Base-by-base conservation (phyloP, 1,284 basidiomycete species). In the Pisolithus thermaeus region DNA sequence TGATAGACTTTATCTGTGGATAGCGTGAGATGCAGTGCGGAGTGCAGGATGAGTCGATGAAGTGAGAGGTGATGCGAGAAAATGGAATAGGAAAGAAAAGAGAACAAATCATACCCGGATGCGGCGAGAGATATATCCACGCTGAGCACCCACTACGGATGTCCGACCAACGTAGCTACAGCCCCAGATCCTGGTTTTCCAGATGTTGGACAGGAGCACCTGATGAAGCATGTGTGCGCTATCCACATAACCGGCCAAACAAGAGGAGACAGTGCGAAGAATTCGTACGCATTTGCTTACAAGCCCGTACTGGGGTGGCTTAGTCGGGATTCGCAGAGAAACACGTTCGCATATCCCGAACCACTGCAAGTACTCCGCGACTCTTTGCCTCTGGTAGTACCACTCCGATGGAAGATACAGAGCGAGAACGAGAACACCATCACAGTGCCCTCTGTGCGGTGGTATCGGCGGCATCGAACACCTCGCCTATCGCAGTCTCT, bases 91-190 rank as follows among this genome's bases (percentile, higher is more conserved):
- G 20, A 39, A 23, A 37, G 20, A 25, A 9, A 25, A 45, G 90
- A 91, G 18, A 20, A 20, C 18, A 20, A 20, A 20, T 20, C 18
- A 20, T 20, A 20, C 18, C 18, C 18, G 18, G 18, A 20, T 20
- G 18, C 18, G 18, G 18, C 18, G 18, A 20, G 18, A 20, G 18
- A 20, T 20, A 20, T 20, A 20, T 20, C 18, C 18, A 20, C 18
- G 18, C 18, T 20, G 18, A 20, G 18, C 18, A 20, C 18, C 18
- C 18, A 20, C 18, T 20, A 20, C 2, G 85, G 78, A 66, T 95
- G 92, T 0, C 92, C 92, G 20, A 81, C 80, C 58, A 94, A 73
- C 7, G 90, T 83, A 9, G 90, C 88, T 16, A 93, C 89, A 1
- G 84, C 84, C 23, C 88, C 87, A 35, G 80, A 80, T 2, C 87